These are phyloP conservation scores for Candida sithepensis DNA, from an alignment of 805 yeast genomes.

Conservation along the genomic window DNA sequence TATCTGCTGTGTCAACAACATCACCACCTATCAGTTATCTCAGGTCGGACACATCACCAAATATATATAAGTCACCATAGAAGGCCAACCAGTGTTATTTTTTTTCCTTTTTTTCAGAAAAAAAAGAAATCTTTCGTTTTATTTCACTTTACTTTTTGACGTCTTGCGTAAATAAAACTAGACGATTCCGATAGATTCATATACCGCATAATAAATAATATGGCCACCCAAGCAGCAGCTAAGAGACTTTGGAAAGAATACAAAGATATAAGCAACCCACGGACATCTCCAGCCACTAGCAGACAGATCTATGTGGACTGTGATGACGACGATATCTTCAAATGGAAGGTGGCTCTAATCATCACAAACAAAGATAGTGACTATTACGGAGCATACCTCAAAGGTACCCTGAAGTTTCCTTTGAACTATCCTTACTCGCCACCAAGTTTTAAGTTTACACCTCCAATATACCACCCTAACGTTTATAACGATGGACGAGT, in stretches of 20 bases:
- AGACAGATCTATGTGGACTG: conserved; percentile 37
- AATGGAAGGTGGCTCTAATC: conserved; percentile 89
- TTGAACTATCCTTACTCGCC: conserved; percentile 89
- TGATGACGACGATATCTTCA: conserved; percentile 55
- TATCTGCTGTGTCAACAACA: no score
- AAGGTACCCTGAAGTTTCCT: conserved; percentile 91
- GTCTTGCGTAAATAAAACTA: no score
- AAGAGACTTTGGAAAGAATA: conserved; percentile 83
- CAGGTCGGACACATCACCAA: no score
- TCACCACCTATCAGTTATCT: no score
- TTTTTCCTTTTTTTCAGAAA: no score
- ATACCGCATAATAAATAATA: neutral
- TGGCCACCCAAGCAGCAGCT: conserved; percentile 55
- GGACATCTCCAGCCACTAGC: conserved; percentile 43
- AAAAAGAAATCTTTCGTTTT: neutral
- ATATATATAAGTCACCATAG: no score
- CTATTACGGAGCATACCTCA: conserved; percentile 92
- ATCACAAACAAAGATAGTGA: conserved; percentile 85
- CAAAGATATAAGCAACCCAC: conserved; percentile 90
- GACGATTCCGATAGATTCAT: neutral
- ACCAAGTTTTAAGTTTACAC: conserved; percentile 89
- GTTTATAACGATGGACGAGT: conserved; percentile 92
- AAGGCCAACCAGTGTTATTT: no score
- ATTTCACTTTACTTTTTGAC: neutral
- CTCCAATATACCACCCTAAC: conserved; percentile 94